Conservation (phyloP, 345 rosid genomes). For the Dipteronia sinensis region DNA sequence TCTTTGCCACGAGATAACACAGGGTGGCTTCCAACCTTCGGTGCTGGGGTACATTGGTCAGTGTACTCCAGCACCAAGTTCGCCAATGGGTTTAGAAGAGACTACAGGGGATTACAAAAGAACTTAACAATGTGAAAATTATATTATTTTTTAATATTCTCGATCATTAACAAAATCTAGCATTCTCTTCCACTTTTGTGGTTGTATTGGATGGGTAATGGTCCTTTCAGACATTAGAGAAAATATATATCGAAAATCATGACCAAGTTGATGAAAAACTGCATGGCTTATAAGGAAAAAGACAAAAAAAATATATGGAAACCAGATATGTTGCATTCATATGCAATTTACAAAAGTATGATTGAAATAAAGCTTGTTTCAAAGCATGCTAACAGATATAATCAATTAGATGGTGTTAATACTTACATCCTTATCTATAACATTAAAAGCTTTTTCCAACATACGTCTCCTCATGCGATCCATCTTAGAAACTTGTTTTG, state of each 20-base stretch:
- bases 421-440: slow-evolving; percentile 80
- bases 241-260: too few species aligned
- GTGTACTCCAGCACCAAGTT: background rate
- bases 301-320: slow-evolving; percentile 2
- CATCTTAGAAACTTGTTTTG: slow-evolving; percentile 79
- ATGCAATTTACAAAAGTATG: background rate
- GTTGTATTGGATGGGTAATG: background rate
- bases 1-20: background rate
- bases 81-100: background rate
- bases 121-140: background rate
- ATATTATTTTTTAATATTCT: too few species aligned
- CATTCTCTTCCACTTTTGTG: background rate
- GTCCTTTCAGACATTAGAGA: background rate
- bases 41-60: background rate
- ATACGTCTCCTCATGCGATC: slow-evolving; percentile 68
- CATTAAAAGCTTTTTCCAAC: slow-evolving; percentile 77
- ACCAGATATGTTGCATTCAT: slow-evolving; percentile 10
- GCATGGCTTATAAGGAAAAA: background rate
- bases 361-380: slow-evolving; percentile 11
- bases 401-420: slow-evolving; percentile 14
- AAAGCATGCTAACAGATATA: slow-evolving; percentile 16
- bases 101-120: background rate
- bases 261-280: slow-evolving; percentile 14
- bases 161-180: background rate
- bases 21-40: background rate